These are phyloP conservation scores for Parasarocladium wereldwijsianum DNA, from an alignment of 2,329 filamentous ascomycete genomes.

Conservation along the genomic window DNA sequence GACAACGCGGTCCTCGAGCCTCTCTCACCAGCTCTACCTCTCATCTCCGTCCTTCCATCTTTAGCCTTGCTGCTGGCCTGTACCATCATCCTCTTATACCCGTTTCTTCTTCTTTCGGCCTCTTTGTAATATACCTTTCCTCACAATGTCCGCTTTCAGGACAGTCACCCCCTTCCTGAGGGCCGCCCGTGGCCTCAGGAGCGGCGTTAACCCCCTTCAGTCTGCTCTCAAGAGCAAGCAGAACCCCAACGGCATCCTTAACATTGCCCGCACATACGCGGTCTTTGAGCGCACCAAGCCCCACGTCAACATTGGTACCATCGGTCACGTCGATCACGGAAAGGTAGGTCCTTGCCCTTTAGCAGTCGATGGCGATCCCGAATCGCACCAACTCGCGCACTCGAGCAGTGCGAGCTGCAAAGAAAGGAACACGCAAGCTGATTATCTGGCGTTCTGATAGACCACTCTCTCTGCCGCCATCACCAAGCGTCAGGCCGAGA, in stretches of 20 bases:
- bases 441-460: conserved; percentile 27
- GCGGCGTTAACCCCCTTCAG: conserved; percentile 64
- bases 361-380: no score
- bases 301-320: conserved; percentile 98
- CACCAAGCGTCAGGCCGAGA: conserved; percentile 93
- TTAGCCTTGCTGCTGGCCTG: no score
- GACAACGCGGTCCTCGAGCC: no score
- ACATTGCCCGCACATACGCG: conserved; percentile 50
- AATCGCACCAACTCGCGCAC: no score
- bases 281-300: conserved; percentile 84
- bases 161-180: conserved; percentile 66
- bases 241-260: conserved; percentile 48
- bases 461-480: conserved; percentile 97
- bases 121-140: conserved; percentile 12
- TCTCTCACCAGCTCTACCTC: not conserved
- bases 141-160: conserved; percentile 71
- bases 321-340: conserved; percentile 98
- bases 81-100: no score
- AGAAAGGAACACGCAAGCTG: not conserved
- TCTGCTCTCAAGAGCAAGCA: conserved; percentile 48
- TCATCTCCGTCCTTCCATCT: conserved; percentile 1
- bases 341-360: no score
- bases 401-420: not conserved
- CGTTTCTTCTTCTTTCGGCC: conserved; percentile 11
- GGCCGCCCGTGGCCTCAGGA: conserved; percentile 63